These are phyloP conservation scores for Strigomonas galati DNA, from an alignment of 208 protist species.

Conservation along the genomic window DNA sequence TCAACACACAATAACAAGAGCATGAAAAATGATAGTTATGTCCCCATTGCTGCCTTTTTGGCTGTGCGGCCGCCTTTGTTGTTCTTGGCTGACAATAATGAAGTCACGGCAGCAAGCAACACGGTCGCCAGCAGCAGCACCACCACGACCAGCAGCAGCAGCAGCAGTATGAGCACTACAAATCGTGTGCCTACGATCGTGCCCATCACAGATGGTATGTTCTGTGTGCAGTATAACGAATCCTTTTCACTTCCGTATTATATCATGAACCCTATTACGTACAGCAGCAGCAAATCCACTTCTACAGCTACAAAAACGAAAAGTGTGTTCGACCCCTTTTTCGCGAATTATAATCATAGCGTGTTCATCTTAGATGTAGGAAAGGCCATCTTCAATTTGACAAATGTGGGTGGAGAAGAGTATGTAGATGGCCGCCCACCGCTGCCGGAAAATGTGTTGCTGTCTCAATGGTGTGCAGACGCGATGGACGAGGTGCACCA, in stretches of 20 bases:
- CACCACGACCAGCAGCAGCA: too few species aligned
- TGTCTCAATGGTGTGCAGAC: neutral
- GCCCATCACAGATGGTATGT: neutral
- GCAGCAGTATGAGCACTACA: neutral
- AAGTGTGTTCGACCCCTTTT: neutral
- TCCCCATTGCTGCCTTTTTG: neutral
- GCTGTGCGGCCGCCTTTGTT: neutral
- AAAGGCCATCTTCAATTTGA: too few species aligned
- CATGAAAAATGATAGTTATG: neutral
- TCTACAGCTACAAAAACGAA: neutral
- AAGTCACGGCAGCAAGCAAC: neutral
- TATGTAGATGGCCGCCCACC: too few species aligned
- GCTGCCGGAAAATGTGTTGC: neutral
- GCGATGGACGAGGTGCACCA: neutral
- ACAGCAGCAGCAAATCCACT: neutral
- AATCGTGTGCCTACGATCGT: neutral
- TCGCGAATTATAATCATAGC: neutral
- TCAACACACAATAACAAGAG: neutral
- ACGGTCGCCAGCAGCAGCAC: neutral
- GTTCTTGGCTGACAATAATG: neutral
- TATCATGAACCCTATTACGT: neutral
- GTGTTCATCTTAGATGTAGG: neutral
- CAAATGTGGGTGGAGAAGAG: too few species aligned
- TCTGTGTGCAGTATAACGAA: neutral
- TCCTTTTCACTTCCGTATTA: neutral